Evolutionary conservation across 192 early-diverging fungal species (phyloP), one percentile per base, ranked within the genome.

Genomic region (Rhizophagus sp.): DNA sequence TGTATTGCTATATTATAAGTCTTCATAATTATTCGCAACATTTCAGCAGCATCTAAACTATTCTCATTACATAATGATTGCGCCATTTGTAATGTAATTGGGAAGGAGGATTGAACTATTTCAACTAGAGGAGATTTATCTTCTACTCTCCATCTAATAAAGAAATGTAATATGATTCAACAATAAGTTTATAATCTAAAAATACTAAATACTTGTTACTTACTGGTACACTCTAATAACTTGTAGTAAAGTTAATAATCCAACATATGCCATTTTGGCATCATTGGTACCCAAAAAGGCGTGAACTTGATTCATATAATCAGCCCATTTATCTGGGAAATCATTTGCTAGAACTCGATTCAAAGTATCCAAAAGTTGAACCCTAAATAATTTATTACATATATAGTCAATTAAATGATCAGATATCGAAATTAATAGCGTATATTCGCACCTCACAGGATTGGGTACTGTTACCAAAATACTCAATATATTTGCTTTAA

Each of bases 11-110:
- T 80, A 81, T 89, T 85, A 82, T 96, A 97, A 64, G 89, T 92
- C 85, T 97, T 97, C 81, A 97, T 85, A 62, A 94, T 89, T 44
- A 92, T 85, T 86, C 96, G 96, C 73, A 94, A 86, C 90, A 97
- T 93, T 81, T 92, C 91, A 25, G 92, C 93, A 13, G 95, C 95
- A 83, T 95, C 93, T 2, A 89, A 79, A 52, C 88, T 92, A 73
- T 92, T 87, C 57, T 88, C 84, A 15, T 80, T 83, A 44, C 92
- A 75, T 8, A 96, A 84, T 62, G 88, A 84, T 27, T 91, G 84
- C 12, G 91, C 95, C 79, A 99, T 94, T 77, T 89, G 83, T 75
- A 94, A 93, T 78, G 97, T 87, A 27, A 85, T 87, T 13, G 94
- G 92, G 85, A 97, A 95, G 66, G 94, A 88, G 49, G 88, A 84